Evolutionary conservation across 139 green algal genomes (phyloP).

Genomic region (Trebouxia sp.): DNA sequence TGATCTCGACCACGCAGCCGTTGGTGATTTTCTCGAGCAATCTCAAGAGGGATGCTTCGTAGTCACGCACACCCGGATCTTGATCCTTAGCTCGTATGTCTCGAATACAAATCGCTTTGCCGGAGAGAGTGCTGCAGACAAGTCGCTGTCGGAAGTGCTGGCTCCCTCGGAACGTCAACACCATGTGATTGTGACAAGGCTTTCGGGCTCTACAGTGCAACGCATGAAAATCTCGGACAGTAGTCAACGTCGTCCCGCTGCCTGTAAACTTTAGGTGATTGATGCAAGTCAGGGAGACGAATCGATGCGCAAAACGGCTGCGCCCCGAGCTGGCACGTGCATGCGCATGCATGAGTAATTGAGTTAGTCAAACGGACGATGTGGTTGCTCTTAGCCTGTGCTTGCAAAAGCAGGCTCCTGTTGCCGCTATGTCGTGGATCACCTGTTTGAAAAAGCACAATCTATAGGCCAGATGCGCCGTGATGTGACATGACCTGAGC

Average conservation of each 20-base stretch:
- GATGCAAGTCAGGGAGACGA: too few relatives aligned
- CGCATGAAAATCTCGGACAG: neutral
- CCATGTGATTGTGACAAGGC: conserved; percentile 9
- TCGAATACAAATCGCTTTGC: conserved; percentile 85
- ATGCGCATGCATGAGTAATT: too few relatives aligned
- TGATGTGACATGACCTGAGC: too few relatives aligned
- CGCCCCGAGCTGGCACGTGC: neutral
- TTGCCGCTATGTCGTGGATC: too few relatives aligned
- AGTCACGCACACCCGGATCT: conserved; percentile 80
- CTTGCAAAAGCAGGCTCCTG: too few relatives aligned
- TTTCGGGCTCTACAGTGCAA: too few relatives aligned
- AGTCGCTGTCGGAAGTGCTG: conserved; percentile 83
- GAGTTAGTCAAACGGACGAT: too few relatives aligned
- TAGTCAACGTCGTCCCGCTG: neutral
- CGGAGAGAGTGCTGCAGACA: conserved; percentile 79
- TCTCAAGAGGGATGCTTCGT: conserved; percentile 91
- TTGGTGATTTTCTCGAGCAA: conserved; percentile 96
- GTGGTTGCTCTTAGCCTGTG: too few relatives aligned
- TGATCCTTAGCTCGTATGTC: conserved; percentile 83
- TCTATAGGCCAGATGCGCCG: too few relatives aligned
- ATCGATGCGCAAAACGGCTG: neutral
- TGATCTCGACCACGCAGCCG: conserved; percentile 94
- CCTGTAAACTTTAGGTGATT: too few relatives aligned
- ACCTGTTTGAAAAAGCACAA: too few relatives aligned
- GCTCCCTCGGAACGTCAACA: conserved; percentile 74